phyloP scores from a whole-genome alignment of 805 yeast species.

The Cyberlindnera mycetangii region DNA sequence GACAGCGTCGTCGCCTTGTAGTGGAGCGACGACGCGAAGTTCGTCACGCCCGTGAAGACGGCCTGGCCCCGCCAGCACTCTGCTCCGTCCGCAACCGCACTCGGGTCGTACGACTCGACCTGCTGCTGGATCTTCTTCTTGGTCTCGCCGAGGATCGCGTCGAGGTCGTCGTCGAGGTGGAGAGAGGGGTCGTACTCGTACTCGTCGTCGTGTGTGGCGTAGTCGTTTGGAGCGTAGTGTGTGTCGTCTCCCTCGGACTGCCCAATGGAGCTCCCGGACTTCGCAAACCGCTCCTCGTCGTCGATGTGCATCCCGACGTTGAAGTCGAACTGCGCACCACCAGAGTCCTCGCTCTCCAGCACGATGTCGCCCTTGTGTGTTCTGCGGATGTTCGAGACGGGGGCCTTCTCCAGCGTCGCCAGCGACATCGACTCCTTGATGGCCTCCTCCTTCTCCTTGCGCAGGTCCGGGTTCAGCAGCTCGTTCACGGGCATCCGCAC shows the following conservation, averaged over 20 bases:
- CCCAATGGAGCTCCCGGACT: conserved; percentile 18
- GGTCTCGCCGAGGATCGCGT: conserved; percentile 29
- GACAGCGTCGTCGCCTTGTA: conserved; percentile 30
- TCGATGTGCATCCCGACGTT: conserved; percentile 28
- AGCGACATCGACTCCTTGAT: conserved; percentile 66
- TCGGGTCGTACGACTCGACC: conserved; percentile 23
- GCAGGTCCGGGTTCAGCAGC: conserved; percentile 72
- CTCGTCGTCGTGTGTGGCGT: neutral
- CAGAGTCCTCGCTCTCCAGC: conserved; percentile 49
- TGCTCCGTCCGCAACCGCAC: conserved; percentile 5
- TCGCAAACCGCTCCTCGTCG: conserved; percentile 23
- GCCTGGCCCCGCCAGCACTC: conserved; percentile 48
- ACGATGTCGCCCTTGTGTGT: conserved; percentile 89
- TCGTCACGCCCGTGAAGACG: conserved; percentile 47
- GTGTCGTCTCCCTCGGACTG: conserved; percentile 23
- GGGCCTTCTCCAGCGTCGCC: conserved; percentile 59
- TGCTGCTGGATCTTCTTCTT: conserved; percentile 19
- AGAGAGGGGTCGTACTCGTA: neutral
- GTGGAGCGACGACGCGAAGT: conserved; percentile 33
- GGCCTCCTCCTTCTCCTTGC: conserved; percentile 65
- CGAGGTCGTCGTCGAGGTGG: conserved; percentile 36
- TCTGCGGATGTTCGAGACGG: conserved; percentile 63
- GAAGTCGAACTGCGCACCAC: conserved; percentile 26
- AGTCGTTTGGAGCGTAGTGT: conserved; percentile 20
- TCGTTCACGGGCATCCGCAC: conserved; percentile 71